Base-by-base conservation (phyloP, 2,329 filamentous ascomycete genomes). In the Ciborinia camelliae region DNA sequence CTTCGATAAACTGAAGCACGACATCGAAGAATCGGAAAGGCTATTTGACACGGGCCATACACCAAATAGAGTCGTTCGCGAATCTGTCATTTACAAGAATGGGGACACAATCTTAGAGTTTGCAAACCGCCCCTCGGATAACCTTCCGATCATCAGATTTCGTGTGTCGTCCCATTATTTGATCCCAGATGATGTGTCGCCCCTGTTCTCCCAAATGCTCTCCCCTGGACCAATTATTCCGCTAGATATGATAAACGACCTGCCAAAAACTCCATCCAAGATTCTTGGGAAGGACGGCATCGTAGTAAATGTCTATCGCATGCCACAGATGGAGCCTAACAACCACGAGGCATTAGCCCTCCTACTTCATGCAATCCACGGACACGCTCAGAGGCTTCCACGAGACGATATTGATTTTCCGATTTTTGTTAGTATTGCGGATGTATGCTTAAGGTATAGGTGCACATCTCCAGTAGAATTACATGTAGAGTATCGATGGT, bases 81-180 rank as follows among this genome's bases (percentile, higher is more conserved):
- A 84, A 62, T 77, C 76, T 50, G 71, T 74, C 43, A 81, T 84
- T 60, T 76, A 79, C 0, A 75, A 76, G 1, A 75, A 75, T 2
- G 82, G 83, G 8, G 81, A 84, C 66, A 77, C 77, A 3, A 77
- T 85, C 32, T 76, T 85, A 39, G 82, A 84, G 66, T 85, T 84
- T 66, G 76, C 79, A 62, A 82, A 84, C 66, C 69, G 73, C 0
- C 73, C 70, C 0, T 72, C 73, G 9, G 77, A 79, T 47, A 66
- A 65, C 14, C 63, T 73, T 55, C 80, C 81, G 0, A 77, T 79
- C 0, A 68, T 81, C 14, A 77, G 81, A 7, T 85, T 84, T 62
- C 77, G 81, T 7, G 81, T 85, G 7, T 82, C 81, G 0, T 83
- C 81, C 1, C 76, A 80, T 67, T 77, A 82, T 72, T 47, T 59